Evolutionary conservation across 202 grass and related monocot species (phyloP), one percentile per base, ranked within the genome.

Genomic region (Elaeis oleifera): DNA sequence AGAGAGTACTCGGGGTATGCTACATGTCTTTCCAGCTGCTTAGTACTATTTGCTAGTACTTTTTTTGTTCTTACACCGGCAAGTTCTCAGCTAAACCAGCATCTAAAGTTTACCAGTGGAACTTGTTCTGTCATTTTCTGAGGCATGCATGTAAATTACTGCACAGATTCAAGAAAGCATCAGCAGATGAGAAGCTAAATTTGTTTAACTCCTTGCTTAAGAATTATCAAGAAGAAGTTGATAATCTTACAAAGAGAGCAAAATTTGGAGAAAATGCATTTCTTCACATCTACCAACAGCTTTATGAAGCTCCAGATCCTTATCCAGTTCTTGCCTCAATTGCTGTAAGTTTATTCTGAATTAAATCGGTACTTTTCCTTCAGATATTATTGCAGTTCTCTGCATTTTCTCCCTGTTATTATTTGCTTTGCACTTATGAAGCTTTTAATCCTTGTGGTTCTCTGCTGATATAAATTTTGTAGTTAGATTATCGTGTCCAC

Each of bases 211-310:
- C 85, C 51, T 84, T 99, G 75, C 95, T 99, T 62, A 99, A 68
- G 74, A 90, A 78, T 78, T 99, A 94, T 56, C 95, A 99, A 78
- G 95, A 99, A 67, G 95, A 94, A 79, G 95, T 99, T 68, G 95
- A 99, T 71, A 99, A 99, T 64, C 83, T 99, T 66, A 99, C 95
- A 62, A 99, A 99, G 78, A 94, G 95, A 84, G 95, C 95, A 52
- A 99, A 99, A 52, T 99, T 99, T 28, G 95, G 95, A 61, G 95
- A 99, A 87, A 99, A 99, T 90, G 74, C 95, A 29, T 99, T 99
- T 87, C 95, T 99, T 75, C 94, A 99, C 79, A 99, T 99, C 59
- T 99, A 99, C 57, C 89, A 99, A 83, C 94, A 94, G 67, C 80
- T 99, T 23, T 99, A 99, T 82, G 95, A 99, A 89, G 95, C 95